Percentiles rank a stretch among this genome's conserved stretches.
phyloP scores from a whole-genome alignment of 2,329 filamentous ascomycete species.

The Diaporthe eres region DNA sequence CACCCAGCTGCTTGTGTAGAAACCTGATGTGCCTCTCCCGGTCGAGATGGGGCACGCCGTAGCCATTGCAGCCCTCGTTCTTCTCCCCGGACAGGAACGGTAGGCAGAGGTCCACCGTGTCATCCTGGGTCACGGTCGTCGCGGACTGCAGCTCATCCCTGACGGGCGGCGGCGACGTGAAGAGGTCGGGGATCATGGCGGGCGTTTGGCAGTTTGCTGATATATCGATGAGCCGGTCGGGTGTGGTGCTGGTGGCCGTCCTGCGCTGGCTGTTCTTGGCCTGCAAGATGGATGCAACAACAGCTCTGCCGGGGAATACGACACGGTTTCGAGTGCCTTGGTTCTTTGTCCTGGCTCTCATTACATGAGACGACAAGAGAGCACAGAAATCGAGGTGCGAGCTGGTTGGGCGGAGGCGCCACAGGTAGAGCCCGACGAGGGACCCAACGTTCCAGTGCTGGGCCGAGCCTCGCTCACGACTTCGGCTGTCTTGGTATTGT shows the following conservation, averaged over 20 bases:
- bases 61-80: conserved; percentile 71
- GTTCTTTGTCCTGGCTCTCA: conserved; percentile 40
- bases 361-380: conserved; percentile 19
- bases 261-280: conserved; percentile 34
- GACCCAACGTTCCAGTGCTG: background rate
- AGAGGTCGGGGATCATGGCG: conserved; percentile 67
- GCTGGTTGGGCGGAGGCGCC: conserved; percentile 13
- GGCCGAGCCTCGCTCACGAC: background rate
- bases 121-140: conserved; percentile 77
- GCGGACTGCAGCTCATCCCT: conserved; percentile 76
- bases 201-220: conserved; percentile 13
- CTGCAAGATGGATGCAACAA: conserved; percentile 40
- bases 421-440: background rate
- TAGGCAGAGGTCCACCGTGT: conserved; percentile 77
- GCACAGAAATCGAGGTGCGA: background rate
- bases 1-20: conserved; percentile 69
- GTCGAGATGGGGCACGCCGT: conserved; percentile 82
- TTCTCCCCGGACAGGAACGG: conserved; percentile 74
- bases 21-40: conserved; percentile 74
- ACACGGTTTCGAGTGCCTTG: conserved; percentile 39
- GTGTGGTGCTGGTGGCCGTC: background rate
- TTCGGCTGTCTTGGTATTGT: conserved; percentile 37
- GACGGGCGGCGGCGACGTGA: conserved; percentile 72
- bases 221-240: conserved; percentile 45
- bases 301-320: conserved; percentile 41